Evolutionary conservation across 495 filamentous ascomycete species (phyloP).

Genomic region (Trypethelium eluteriae): DNA sequence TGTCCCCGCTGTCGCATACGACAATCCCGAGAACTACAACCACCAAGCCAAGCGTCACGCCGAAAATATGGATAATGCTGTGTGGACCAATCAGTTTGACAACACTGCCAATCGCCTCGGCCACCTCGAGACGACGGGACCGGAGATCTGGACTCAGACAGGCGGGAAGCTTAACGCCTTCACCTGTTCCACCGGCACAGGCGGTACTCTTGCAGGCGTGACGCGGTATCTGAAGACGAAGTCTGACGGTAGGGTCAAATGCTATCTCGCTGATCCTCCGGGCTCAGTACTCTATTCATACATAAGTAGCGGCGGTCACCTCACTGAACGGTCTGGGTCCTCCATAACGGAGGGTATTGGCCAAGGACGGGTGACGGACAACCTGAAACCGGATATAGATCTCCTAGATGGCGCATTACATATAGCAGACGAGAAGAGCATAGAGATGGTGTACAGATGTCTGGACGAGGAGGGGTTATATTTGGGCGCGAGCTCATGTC

Average conservation of each 20-base stretch:
- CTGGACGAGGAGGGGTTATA: slow-evolving; percentile 95
- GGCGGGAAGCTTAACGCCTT: slow-evolving; percentile 82
- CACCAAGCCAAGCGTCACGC: slow-evolving; percentile 88
- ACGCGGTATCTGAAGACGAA: slow-evolving; percentile 84
- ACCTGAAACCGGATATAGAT: slow-evolving; percentile 75
- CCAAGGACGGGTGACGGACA: slow-evolving; percentile 93
- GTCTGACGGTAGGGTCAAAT: slow-evolving; percentile 73
- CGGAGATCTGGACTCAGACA: slow-evolving; percentile 96
- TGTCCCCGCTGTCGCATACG: slow-evolving; percentile 94
- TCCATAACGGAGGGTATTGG: slow-evolving; percentile 98
- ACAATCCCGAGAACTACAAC: slow-evolving; percentile 95
- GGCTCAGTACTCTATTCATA: slow-evolving; percentile 89
- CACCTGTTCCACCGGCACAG: slow-evolving; percentile 90
- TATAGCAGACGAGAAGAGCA: slow-evolving; percentile 85
- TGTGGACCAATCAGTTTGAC: slow-evolving; percentile 99
- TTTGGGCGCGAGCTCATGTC: slow-evolving; percentile 81
- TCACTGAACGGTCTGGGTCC: slow-evolving; percentile 71
- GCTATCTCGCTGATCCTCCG: slow-evolving; percentile 86
- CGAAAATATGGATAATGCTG: slow-evolving; percentile 75
- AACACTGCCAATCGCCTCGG: slow-evolving; percentile 89
- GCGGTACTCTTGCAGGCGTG: slow-evolving; percentile 80
- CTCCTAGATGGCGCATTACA: slow-evolving; percentile 79
- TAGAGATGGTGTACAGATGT: slow-evolving; percentile 97
- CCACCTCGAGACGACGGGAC: slow-evolving; percentile 93
- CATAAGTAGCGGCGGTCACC: slow-evolving; percentile 73